phyloP scores from a whole-genome alignment of 805 yeast genomes.

The Metschnikowia aberdeeniae region DNA sequence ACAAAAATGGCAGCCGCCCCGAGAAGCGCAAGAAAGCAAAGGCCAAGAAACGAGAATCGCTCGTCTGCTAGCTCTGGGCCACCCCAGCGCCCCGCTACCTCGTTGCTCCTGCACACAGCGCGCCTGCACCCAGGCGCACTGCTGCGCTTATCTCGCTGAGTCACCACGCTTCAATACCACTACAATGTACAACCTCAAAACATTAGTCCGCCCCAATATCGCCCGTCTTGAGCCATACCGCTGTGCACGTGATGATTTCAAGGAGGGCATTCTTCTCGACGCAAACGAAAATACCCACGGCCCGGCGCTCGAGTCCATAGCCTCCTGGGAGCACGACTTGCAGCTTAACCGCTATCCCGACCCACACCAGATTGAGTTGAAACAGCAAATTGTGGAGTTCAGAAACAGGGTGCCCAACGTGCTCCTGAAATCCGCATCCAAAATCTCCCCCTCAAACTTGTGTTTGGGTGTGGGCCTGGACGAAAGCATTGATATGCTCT shows the following conservation, averaged over 20 bases:
- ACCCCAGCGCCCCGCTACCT: not conserved
- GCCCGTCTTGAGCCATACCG: conserved; percentile 81
- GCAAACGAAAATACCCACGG: conserved; percentile 97
- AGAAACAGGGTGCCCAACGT: conserved; percentile 53
- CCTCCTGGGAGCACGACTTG: conserved; percentile 42
- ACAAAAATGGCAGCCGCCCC: too few relatives aligned
- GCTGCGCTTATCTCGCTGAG: conserved; percentile 3
- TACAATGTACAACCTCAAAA: conserved; percentile 32
- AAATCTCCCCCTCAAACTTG: conserved; percentile 59
- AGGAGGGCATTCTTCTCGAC: conserved; percentile 81
- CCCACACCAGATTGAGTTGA: conserved; percentile 83
- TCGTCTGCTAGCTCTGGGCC: too few relatives aligned
- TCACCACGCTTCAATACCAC: not conserved
- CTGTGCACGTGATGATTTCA: conserved; percentile 95
- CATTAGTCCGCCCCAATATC: conserved; percentile 81
- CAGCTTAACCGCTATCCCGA: conserved; percentile 92
- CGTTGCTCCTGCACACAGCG: conserved; percentile 1
- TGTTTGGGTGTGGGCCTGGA: conserved; percentile 97
- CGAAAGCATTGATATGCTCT: conserved; percentile 85
- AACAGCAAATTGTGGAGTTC: conserved; percentile 63
- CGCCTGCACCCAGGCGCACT: too few relatives aligned
- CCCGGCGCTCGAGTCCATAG: conserved; percentile 55
- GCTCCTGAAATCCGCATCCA: conserved; percentile 11
- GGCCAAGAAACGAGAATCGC: too few relatives aligned
- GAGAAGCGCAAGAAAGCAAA: too few relatives aligned